Evolutionary conservation across 768 basidiomycete genomes (phyloP).

Genomic region (Lactarius akahatsu): DNA sequence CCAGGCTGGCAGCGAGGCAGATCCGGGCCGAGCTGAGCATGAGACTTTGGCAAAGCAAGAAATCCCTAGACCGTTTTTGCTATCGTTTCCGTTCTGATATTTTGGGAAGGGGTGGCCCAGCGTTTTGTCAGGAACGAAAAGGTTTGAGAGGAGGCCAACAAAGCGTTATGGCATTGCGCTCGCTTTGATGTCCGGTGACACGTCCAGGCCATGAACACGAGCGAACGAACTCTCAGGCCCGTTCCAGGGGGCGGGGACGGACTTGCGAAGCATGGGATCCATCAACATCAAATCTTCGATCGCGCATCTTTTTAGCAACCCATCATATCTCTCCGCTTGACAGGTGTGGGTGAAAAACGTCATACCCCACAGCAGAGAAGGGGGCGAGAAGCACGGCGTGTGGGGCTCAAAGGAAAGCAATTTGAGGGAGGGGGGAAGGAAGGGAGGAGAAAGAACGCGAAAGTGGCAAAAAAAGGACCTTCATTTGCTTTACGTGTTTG

Average conservation of each 20-base stretch:
- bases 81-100: too few species aligned
- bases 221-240: neutral
- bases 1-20: neutral
- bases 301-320: neutral
- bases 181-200: neutral
- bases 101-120: neutral
- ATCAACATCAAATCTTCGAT: neutral
- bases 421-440: neutral
- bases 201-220: neutral
- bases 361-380: neutral
- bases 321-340: neutral
- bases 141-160: neutral
- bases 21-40: neutral
- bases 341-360: neutral
- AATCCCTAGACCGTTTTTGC: neutral
- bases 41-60: neutral
- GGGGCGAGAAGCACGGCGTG: neutral
- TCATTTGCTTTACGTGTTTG: neutral
- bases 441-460: neutral
- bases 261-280: neutral
- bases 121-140: neutral
- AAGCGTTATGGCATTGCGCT: slow-evolving; percentile 1
- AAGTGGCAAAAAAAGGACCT: neutral
- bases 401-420: neutral
- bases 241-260: neutral